Percentiles rank a stretch among this genome's conserved stretches.
Conservation (phyloP, 1,284 basidiomycete genomes). For the Microbotryum lychnidis-dioicae region DNA sequence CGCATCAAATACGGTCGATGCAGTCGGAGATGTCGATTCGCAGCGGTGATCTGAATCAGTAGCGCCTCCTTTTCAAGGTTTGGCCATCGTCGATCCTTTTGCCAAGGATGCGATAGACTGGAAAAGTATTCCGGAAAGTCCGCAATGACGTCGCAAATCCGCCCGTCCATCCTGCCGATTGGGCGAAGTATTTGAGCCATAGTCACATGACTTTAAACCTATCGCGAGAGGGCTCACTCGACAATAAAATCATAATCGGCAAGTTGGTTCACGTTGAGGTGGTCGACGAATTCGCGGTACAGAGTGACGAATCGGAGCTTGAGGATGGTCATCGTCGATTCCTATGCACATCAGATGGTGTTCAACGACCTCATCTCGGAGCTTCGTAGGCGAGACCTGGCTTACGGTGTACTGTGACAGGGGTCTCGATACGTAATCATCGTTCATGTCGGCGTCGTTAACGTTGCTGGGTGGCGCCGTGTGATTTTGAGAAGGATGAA, state of each 20-base stretch:
- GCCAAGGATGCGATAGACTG: not conserved
- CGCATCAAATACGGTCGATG: conserved; percentile 36
- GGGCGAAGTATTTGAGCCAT: conserved; percentile 1
- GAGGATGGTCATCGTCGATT: conserved; percentile 33
- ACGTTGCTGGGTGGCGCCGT: not conserved
- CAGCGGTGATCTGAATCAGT: conserved; percentile 36
- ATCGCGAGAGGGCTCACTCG: not conserved
- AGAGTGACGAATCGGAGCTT: conserved; percentile 31
- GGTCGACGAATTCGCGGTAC: conserved; percentile 33
- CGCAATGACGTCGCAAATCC: conserved; percentile 19
- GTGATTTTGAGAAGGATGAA: conserved; percentile 3
- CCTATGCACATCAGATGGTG: conserved; percentile 26
- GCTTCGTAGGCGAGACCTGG: not conserved
- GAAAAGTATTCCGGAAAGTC: conserved; percentile 24
- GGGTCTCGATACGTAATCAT: not conserved
- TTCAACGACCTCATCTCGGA: no score
- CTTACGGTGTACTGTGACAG: conserved; percentile 1
- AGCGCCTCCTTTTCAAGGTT: conserved; percentile 33
- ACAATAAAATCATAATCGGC: conserved; percentile 18
- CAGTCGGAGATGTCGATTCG: conserved; percentile 36
- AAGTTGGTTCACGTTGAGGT: not conserved
- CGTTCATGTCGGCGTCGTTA: not conserved
- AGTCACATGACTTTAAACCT: not conserved
- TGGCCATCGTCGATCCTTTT: conserved; percentile 2
- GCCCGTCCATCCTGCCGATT: conserved; percentile 28